Conservation (phyloP, 1,284 basidiomycete species). For the Uromyces viciae-fabae region DNA sequence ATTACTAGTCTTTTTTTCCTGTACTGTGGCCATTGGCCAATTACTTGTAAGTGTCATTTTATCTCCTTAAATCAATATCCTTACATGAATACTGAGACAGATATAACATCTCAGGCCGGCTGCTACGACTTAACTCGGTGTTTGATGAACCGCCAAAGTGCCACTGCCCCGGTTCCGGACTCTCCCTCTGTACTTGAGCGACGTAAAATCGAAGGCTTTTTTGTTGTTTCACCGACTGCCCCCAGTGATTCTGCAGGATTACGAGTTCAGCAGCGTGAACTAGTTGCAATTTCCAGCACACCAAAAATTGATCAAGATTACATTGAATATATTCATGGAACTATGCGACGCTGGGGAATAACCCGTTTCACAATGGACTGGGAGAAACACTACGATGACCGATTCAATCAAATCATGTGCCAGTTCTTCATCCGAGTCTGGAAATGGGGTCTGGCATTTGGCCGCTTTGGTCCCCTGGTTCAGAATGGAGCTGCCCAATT, state of each 20-base stretch:
- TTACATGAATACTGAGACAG: no score
- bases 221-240: neutral
- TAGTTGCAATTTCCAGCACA: constrained; percentile 1
- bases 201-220: constrained; percentile 20
- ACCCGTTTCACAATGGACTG: constrained; percentile 37
- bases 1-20: no score
- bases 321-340: constrained; percentile 22
- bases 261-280: constrained; percentile 2
- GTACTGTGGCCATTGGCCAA: no score
- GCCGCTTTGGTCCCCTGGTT: neutral
- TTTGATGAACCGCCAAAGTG: constrained; percentile 32
- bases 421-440: constrained; percentile 38
- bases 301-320: constrained; percentile 35
- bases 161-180: neutral
- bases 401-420: constrained; percentile 37
- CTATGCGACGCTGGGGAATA: constrained; percentile 36
- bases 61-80: no score
- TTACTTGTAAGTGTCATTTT: no score
- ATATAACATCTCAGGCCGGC: neutral
- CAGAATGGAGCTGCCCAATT: constrained; percentile 11
- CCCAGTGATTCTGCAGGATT: constrained; percentile 7
- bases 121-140: constrained; percentile 18
- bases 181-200: constrained; percentile 12
- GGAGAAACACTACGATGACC: constrained; percentile 17
- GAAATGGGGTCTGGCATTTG: constrained; percentile 34